A percentile compares a stretch with the other conserved stretches of the same genome.
These are phyloP conservation scores for Phytopythium sindhum DNA, from an alignment of 352 stramenopile species.

Conservation along the genomic window DNA sequence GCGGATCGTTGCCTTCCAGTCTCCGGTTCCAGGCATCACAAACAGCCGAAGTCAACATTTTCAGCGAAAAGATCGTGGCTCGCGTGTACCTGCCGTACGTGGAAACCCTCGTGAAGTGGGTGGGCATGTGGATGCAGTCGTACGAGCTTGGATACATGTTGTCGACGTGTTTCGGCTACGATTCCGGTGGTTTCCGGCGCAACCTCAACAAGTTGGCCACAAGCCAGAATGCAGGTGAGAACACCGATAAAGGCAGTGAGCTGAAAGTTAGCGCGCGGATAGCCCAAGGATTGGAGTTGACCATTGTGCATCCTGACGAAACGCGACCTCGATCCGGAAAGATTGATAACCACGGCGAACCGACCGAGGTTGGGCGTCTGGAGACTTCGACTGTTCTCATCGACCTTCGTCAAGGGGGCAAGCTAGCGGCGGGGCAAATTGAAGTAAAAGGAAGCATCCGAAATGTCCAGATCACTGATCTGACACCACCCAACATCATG, in stretches of 20 bases:
- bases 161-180: slow-evolving; percentile 62
- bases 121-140: slow-evolving; percentile 31
- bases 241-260: slow-evolving; percentile 27
- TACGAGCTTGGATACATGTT: slow-evolving; percentile 65
- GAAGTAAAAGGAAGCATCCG: slow-evolving; percentile 64
- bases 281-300: slow-evolving; percentile 7
- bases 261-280: slow-evolving; percentile 13
- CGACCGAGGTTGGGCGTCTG: slow-evolving; percentile 11
- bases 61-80: slow-evolving; percentile 20
- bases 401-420: slow-evolving; percentile 17
- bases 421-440: slow-evolving; percentile 12
- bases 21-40: not conserved
- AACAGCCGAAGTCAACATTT: slow-evolving; percentile 18
- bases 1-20: not conserved
- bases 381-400: slow-evolving; percentile 33
- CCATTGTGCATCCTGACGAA: slow-evolving; percentile 37
- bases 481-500: slow-evolving; percentile 41
- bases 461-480: slow-evolving; percentile 69
- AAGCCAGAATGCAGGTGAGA: slow-evolving; percentile 7
- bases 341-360: slow-evolving; percentile 2
- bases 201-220: slow-evolving; percentile 54
- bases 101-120: slow-evolving; percentile 32
- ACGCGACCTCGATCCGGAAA: slow-evolving; percentile 11
- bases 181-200: slow-evolving; percentile 39
- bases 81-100: slow-evolving; percentile 47